Base-by-base conservation (phyloP, 1,284 basidiomycete species). In the Melampsora medusae region DNA sequence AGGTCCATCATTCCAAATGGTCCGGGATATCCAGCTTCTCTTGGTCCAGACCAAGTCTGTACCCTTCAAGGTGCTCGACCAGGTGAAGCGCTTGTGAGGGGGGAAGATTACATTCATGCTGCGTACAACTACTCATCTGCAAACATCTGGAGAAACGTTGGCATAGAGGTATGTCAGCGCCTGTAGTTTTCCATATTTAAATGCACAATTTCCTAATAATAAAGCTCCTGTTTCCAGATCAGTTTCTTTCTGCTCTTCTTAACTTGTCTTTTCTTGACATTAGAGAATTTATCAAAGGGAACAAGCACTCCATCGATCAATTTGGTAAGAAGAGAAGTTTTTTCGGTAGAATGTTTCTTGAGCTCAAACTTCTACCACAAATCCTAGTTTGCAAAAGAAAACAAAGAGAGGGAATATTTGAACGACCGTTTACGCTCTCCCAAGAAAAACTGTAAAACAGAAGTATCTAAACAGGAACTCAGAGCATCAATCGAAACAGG, bases 401-500 rank as follows among this genome's bases (percentile, higher is more conserved):
- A 87, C 79, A 84, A 85, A 2, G 90, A 92, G 77, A 86, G 87
- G 61, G 90, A 89, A 83, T 85, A 85, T 75, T 86, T 87, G 71
- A 93, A 93, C 79, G 86, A 85, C 4, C 81, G 82, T 69, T 87
- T 91, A 7, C 85, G 83, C n/a, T 87, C 88, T 78, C 87, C 86
- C 76, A 90, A 87, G 86, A 68, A 79, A 82, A 73, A 83, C 84
- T 0, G 84, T 86, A 79, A 86, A 85, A 85, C 83, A 84, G 69
- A 81, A 80, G 31, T 79, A 86, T 22, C 80, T 78, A 28, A 22
- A 33, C 64, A 74, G 42, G 71, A 74, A 35, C 67, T 67, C 19
- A 56, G 62, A 0, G 35, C 19, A 19, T 48, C 59, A 48, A 74
- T 67, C 12, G 19, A 67, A 31, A 85, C 90, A 78, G 84, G 86